phyloP scores from a whole-genome alignment of 495 filamentous ascomycete species.

The Penicillium malachiteum region DNA sequence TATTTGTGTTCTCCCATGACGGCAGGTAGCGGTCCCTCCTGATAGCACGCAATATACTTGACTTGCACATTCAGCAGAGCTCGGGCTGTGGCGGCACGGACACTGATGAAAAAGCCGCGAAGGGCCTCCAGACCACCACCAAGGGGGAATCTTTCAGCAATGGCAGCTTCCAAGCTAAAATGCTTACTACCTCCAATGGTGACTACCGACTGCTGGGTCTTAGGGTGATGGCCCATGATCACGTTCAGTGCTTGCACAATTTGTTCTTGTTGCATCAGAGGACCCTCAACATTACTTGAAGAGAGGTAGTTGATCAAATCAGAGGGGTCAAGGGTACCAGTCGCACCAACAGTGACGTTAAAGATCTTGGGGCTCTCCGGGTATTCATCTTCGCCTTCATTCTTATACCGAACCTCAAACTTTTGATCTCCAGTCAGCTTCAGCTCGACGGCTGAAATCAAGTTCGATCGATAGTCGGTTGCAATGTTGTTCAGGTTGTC shows the following conservation, averaged over 20 bases:
- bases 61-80: conserved; percentile 61
- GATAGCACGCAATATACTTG: conserved; percentile 43
- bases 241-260: conserved; percentile 56
- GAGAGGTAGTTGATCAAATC: conserved; percentile 54
- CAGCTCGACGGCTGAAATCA: conserved; percentile 44
- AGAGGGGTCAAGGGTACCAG: conserved; percentile 43
- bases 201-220: conserved; percentile 30
- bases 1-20: conserved; percentile 24
- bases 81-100: conserved; percentile 62
- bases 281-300: conserved; percentile 41
- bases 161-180: conserved; percentile 25
- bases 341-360: conserved; percentile 42
- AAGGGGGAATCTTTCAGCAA: conserved; percentile 32
- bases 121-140: conserved; percentile 48
- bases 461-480: conserved; percentile 57
- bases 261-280: conserved; percentile 40
- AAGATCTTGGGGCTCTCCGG: conserved; percentile 42
- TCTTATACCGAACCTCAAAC: conserved; percentile 42
- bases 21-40: conserved; percentile 28
- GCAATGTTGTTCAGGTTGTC: conserved; percentile 39
- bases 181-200: conserved; percentile 43
- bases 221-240: conserved; percentile 42
- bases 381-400: conserved; percentile 42
- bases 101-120: conserved; percentile 68
- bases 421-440: conserved; percentile 13